Evolutionary conservation across 768 basidiomycete species (phyloP), one percentile per base, ranked within the genome.

Genomic region (Rhizopogon vulgaris): DNA sequence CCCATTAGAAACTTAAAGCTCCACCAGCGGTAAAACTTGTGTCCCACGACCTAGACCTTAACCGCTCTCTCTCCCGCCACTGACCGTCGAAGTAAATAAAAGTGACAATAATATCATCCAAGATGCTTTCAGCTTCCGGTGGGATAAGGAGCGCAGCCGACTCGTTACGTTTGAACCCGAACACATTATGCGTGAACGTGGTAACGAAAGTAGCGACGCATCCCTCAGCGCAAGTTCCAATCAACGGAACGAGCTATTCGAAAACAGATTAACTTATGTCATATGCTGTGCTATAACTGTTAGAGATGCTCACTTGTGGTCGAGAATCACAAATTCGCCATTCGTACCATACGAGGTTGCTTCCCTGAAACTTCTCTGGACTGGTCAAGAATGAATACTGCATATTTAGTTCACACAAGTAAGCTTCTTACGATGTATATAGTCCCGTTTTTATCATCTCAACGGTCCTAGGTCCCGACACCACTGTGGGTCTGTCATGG

Each of bases 91-190:
- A 68, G 41, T 68, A 71, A 17, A 71, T 53, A 28, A 71, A 70
- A 0, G 70, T 70, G 49, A 69, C 66, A 30, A 70, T 24, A 34
- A 70, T 69, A 34, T 70, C 70, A 45, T 71, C 69, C 11, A 70
- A 52, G 37, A 70, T 69, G 28, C 43, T 55, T 9, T 51, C 38
- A 6, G 68, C 69, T 27, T 63, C 64, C 7, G 66, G 66, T 10
- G 63, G 53, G 18, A 71, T 37, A 30, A 60, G 58, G 5, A 70
- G 54, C 9, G 63, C 58, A 3, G 63, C 60, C 3, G 55, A 51
- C 14, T 51, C 34, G 49, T 52, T 63, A 5, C 59, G 60, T 4
- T 47, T 36, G 8, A 57, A 24, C 9, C 10, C 22, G 51, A 52
- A 52, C 18, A 56, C 54, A 9, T 52, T 53, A 1, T 59, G 52